phyloP scores from a whole-genome alignment of 495 filamentous ascomycete species.

The Penicillium simplicissimum region DNA sequence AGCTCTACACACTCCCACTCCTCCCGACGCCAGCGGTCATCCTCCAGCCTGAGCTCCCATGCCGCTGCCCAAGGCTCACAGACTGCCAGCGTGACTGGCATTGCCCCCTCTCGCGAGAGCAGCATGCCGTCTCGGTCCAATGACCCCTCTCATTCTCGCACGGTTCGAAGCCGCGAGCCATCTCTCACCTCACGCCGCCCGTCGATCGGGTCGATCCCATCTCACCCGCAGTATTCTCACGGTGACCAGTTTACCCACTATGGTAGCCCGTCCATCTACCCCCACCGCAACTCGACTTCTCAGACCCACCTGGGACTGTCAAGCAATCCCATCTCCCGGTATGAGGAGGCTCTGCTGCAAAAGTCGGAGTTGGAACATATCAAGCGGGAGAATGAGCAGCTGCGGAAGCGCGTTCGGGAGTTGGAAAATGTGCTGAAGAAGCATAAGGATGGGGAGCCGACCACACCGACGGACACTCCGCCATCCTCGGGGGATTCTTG shows the following conservation, averaged over 20 bases:
- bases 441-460: constrained; percentile 16
- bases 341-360: constrained; percentile 71
- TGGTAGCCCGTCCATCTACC: constrained; percentile 29
- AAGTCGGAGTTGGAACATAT: constrained; percentile 70
- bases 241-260: constrained; percentile 32
- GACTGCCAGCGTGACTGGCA: constrained; percentile 48
- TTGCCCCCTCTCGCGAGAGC: constrained; percentile 49
- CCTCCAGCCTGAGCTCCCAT: constrained; percentile 59
- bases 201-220: constrained; percentile 38
- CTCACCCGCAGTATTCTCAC: constrained; percentile 35
- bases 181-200: constrained; percentile 48
- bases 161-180: constrained; percentile 40
- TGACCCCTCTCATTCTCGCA: constrained; percentile 25
- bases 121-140: constrained; percentile 27
- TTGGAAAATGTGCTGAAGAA: constrained; percentile 55
- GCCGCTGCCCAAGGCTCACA: constrained; percentile 48
- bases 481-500: not conserved
- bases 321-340: constrained; percentile 39
- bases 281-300: constrained; percentile 35
- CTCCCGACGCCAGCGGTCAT: constrained; percentile 65
- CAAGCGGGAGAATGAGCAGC: constrained; percentile 76
- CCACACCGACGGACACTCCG: not conserved
- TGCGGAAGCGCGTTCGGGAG: constrained; percentile 72
- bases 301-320: constrained; percentile 32
- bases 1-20: constrained; percentile 56